Conservation (phyloP, 495 filamentous ascomycete genomes). For the Lophiotrema nucula region DNA sequence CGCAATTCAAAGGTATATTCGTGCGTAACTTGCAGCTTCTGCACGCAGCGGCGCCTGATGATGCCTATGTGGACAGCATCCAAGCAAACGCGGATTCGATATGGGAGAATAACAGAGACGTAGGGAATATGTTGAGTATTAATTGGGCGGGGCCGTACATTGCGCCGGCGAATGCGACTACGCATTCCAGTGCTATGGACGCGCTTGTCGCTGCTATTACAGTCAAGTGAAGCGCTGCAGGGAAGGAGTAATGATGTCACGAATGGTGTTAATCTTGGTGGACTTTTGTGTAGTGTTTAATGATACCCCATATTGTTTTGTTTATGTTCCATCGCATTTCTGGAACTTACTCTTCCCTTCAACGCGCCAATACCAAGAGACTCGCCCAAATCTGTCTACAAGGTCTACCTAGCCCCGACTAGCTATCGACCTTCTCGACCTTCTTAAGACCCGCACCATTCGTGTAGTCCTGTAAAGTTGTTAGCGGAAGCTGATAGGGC, state of each 20-base stretch:
- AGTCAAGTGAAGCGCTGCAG: conserved; percentile 3
- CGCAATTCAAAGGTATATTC: conserved; percentile 80
- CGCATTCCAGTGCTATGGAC: conserved; percentile 68
- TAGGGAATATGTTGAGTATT: conserved; percentile 52
- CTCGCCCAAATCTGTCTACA: too few species aligned
- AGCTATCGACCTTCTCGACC: conserved; percentile 4
- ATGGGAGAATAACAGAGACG: conserved; percentile 62
- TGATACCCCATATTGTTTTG: conserved; percentile 11
- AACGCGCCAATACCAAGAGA: not conserved
- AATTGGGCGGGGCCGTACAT: conserved; percentile 59
- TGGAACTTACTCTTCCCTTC: not conserved
- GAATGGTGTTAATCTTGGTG: not conserved
- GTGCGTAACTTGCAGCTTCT: conserved; percentile 65
- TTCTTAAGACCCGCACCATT: conserved; percentile 16
- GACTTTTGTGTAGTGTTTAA: conserved; percentile 13
- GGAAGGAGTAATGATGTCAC: not conserved
- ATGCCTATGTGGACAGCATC: conserved; percentile 55
- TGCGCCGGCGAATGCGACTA: conserved; percentile 50
- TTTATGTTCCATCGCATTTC: too few species aligned
- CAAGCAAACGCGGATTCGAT: conserved; percentile 63
- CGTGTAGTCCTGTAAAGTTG: too few species aligned
- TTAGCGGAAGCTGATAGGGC: too few species aligned
- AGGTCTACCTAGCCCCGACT: too few species aligned
- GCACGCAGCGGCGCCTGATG: conserved; percentile 53
- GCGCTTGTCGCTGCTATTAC: conserved; percentile 62